Evolutionary conservation across 257 asterid genomes (phyloP), one percentile per base, ranked within the genome.

Genomic region (Salvia miltiorrhiza): DNA sequence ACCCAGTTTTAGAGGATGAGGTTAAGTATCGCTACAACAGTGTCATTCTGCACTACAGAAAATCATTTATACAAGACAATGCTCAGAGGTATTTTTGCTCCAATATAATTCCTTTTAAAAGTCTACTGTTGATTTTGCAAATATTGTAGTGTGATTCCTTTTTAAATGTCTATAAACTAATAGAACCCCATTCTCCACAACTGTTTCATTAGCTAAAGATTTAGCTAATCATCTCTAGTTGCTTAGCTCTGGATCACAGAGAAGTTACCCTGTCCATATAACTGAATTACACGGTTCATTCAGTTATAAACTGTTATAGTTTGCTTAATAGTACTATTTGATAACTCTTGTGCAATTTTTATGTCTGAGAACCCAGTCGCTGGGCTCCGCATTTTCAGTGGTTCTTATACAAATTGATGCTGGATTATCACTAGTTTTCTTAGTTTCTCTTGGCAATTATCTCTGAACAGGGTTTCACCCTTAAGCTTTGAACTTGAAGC

Each of bases 401-500:
- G 11, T 61, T 41, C 45, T 45, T 23, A 12, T 32, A n/a, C n/a
- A 54, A 21, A 63, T 52, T 67, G 56, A 30, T 68, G 40, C 55
- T 60, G 67, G 66, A 19, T 32, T 71, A 41, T 65, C 50, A 73
- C 21, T 35, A 9, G 17, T 50, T 4, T 44, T 20, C 59, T 59
- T 24, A 26, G 44, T 78, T 75, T 57, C 69, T 68, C 66, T 57
- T 69, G 59, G 47, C 19, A 54, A 5, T 44, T 44, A 61, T 77
- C 64, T 55, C 70, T 76, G 69, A 73, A 75, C 87, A 93, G 99
- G 88, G 97, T 93, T 77, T 93, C 99, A 59, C 99, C 99, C 69
- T 74, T 93, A 70, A 93, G 97, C 81, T 93, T 93, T 75, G 99
- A 90, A 86, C 99, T 93, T 28, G 99, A 93, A 79, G 97, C 99